Evolutionary conservation across 2,329 filamentous ascomycete genomes (phyloP), one percentile per base, ranked within the genome.

Genomic region (Plenodomus biglobosus): DNA sequence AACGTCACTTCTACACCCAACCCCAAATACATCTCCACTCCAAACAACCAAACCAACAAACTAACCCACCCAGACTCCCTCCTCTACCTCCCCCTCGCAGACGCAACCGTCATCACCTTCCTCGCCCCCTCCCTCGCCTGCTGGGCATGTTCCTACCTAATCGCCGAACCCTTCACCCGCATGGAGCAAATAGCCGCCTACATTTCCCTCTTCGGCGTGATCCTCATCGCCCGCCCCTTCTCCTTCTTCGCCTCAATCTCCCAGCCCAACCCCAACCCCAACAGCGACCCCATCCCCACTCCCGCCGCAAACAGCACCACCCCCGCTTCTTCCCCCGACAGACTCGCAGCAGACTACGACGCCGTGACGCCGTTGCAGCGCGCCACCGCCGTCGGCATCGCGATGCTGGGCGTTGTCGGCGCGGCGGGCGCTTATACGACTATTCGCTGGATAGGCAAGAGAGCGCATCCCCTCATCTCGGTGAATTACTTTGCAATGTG

Each of bases 71-170:
- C 46, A 79, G 78, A 85, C 61, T 86, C 83, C 7, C 74, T 88
- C 48, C 81, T 88, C 65, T 95, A 95, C 61, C 81, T 96, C 2
- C 88, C 90, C 0, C 79, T 96, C 2, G 87, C 90, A 15, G 91
- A 96, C 68, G 90, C 91, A 2, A 94, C 89, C 0, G 91, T 96
- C 27, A 86, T 96, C 44, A 94, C 90, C 8, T 96, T 96, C 66
- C 79, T 96, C 5, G 83, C 87, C 0, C 92, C 92, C 0, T 86
- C 86, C 13, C 78, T 95, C 5, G 83, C 89, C 17, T 90, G 88
- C 48, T 90, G 92, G 74, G 80, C 87, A 16, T 95, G 90, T 68
- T 90, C 87, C 30, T 76, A 91, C 46, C 73, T 92, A 32, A 80
- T 86, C 47, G 82, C 84, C 42, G 90, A 96, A 60, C 86, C 87